phyloP scores from a whole-genome alignment of 225 moss, liverwort and hornwort species.

The Thuidium tamariscinum region DNA sequence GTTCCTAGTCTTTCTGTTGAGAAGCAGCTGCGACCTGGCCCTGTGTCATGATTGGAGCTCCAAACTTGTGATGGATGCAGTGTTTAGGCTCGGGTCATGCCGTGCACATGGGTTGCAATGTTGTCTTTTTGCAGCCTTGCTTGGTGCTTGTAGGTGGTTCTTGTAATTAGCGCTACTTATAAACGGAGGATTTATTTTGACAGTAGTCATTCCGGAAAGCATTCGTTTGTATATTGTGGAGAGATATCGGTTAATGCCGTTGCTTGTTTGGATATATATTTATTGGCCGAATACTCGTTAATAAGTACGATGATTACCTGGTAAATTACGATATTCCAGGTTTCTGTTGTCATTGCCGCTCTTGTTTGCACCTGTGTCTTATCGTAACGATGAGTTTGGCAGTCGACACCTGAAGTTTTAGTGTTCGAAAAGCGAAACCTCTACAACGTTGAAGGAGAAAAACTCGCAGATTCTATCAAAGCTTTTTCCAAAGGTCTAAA shows the following conservation, averaged over 20 bases:
- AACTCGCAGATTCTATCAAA: neutral
- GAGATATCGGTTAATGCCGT: no score
- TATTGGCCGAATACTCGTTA: neutral
- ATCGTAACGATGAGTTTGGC: neutral
- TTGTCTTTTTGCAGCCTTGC: neutral
- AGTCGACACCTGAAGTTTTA: no score
- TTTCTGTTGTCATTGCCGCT: neutral
- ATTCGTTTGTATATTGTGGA: neutral
- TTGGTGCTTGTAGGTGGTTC: neutral
- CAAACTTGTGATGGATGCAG: constrained; percentile 1
- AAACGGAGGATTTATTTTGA: neutral
- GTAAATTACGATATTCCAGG: neutral
- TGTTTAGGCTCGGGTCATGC: neutral
- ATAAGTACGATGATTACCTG: no score
- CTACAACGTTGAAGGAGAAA: neutral
- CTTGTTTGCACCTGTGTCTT: neutral
- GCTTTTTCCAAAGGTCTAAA: neutral
- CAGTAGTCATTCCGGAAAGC: neutral
- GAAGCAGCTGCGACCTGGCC: neutral
- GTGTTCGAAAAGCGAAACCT: neutral
- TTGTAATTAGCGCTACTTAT: constrained; percentile 21
- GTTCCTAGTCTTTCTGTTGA: constrained; percentile 13
- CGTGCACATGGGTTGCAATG: neutral
- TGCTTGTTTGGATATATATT: no score
- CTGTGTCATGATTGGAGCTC: neutral